These are phyloP conservation scores for Claviceps purpurea DNA, from an alignment of 2,329 filamentous ascomycete species.

Conservation along the genomic window DNA sequence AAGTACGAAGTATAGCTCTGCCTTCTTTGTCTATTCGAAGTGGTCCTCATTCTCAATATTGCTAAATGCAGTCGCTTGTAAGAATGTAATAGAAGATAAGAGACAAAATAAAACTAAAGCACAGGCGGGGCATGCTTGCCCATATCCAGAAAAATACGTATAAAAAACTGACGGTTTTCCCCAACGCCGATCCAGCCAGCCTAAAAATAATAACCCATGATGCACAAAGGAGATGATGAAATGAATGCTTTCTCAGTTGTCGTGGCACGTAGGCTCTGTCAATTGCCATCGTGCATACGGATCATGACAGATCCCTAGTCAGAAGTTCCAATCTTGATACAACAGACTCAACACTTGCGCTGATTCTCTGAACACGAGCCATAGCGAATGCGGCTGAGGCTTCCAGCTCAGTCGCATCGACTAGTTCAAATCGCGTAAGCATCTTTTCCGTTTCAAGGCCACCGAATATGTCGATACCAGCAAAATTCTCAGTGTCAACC, in stretches of 20 bases:
- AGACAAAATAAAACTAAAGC: background rate
- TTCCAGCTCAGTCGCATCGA: slow-evolving; percentile 42
- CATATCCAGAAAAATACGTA: background rate
- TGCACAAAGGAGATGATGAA: slow-evolving; percentile 4
- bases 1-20: slow-evolving; percentile 4
- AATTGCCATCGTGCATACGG: background rate
- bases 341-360: slow-evolving; percentile 22
- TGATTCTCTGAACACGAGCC: slow-evolving; percentile 37
- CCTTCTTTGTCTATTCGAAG: slow-evolving; percentile 5
- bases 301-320: slow-evolving; percentile 19
- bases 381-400: slow-evolving; percentile 29
- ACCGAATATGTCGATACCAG: slow-evolving; percentile 31
- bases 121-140: background rate
- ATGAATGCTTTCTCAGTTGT: background rate
- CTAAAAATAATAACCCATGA: background rate
- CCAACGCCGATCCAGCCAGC: slow-evolving; percentile 3
- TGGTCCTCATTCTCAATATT: background rate
- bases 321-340: slow-evolving; percentile 24
- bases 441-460: slow-evolving; percentile 51
- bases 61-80: slow-evolving; percentile 1
- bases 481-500: slow-evolving; percentile 29
- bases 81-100: background rate
- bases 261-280: background rate
- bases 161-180: background rate
- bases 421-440: slow-evolving; percentile 48